Base-by-base conservation (phyloP, 331 rosid genomes). In the Prunus yedoensis region DNA sequence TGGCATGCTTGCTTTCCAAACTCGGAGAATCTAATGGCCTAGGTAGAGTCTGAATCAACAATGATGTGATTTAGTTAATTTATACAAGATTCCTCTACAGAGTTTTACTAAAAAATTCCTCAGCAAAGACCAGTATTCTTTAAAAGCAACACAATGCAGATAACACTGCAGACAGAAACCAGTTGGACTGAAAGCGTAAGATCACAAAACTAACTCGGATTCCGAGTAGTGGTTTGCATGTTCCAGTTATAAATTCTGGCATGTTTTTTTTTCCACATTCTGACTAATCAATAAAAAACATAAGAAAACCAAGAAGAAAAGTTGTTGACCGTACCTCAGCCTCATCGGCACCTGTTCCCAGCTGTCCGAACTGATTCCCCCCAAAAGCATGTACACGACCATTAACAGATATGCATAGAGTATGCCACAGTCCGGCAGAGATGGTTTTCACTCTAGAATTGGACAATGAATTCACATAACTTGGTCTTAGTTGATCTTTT, bases 381-480 rank as follows among this genome's bases (percentile, higher is more conserved):
- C 98, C 97, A 79, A 93, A 93, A 30, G 86, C 88, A 74, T 85
- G 86, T 61, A 91, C 81, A 67, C 66, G 77, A 46, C 97, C 97
- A 23, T 89, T 90, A 69, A 10, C 88, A 46, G 96, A 81, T 25
- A 87, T 68, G 76, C 98, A 91, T 11, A 93, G 32, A 60, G 98
- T 89, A 79, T 93, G 98, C 97, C 98, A 93, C 54, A 93, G 88
- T 77, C 98, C 98, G n/a, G 96, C 94, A 69, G 98, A 88, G 18
- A 88, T 71, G 52, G 63, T 86, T 76, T 82, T 81, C 60, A 93
- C 90, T 77, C 71, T 71, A 21, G 84, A 81, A 75, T 80, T 83
- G 21, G 74, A 73, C 21, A 93, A 83, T 46, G 96, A 91, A 70
- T 88, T 78, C 80, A 89, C 91, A 50, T 60, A 79, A 43, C 85